Evolutionary conservation across 2,329 filamentous ascomycete species (phyloP).

Genomic region (Ophiostoma populinum): DNA sequence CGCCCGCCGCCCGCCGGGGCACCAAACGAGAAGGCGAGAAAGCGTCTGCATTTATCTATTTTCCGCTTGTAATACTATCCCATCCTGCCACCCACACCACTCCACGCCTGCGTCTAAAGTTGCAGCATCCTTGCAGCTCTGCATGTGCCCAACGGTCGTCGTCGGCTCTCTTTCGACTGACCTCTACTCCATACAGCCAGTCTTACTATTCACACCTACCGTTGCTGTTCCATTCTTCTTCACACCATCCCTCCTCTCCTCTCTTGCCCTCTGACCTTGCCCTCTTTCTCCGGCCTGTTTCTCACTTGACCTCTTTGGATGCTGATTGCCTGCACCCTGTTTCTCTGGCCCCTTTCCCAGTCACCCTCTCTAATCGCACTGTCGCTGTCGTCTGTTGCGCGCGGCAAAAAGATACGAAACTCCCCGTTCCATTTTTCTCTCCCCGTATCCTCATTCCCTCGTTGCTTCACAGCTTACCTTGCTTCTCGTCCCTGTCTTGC

Average conservation of each 20-base stretch:
- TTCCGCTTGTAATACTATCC: background rate
- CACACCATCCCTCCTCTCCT: background rate
- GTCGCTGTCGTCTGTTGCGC: background rate
- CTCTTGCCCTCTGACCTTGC: background rate
- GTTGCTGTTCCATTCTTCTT: background rate
- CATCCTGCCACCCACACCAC: slow-evolving; percentile 3
- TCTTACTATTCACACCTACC: too few species aligned
- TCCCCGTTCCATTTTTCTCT: background rate
- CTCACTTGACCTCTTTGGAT: too few species aligned
- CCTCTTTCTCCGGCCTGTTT: background rate
- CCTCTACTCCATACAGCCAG: too few species aligned
- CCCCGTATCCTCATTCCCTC: background rate
- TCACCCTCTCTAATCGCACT: background rate
- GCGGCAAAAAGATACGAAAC: background rate
- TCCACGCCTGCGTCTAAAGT: slow-evolving; percentile 2
- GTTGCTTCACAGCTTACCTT: background rate
- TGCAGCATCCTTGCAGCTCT: slow-evolving; percentile 4
- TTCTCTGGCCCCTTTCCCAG: background rate
- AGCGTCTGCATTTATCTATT: too few species aligned
- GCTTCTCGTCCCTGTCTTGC: too few species aligned
- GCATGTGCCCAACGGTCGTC: slow-evolving; percentile 5
- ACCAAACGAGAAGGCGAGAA: too few species aligned
- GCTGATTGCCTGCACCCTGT: background rate
- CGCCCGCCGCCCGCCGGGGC: too few species aligned
- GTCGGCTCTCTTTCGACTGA: background rate